These are phyloP conservation scores for Komagataella pastoris DNA, from an alignment of 805 yeast genomes.

Conservation along the genomic window DNA sequence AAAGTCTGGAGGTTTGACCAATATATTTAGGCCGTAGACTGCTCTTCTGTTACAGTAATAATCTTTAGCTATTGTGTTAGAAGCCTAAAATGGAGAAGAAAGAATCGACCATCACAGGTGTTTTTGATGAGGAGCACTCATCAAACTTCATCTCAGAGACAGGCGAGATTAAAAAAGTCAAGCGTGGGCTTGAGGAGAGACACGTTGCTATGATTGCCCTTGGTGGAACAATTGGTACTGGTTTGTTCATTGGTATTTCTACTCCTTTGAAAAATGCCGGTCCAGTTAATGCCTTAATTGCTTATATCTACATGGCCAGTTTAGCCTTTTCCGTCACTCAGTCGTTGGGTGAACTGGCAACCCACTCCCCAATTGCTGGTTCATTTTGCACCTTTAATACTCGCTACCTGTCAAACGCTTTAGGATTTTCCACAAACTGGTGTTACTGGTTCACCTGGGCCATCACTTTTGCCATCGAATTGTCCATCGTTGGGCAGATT, in stretches of 20 bases:
- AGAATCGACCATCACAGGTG: not conserved
- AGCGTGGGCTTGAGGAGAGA: conserved; percentile 48
- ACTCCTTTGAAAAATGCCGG: conserved; percentile 44
- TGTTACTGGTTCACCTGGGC: conserved; percentile 73
- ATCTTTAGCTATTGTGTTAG: not conserved
- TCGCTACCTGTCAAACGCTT: conserved; percentile 53
- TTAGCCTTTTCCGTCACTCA: conserved; percentile 56
- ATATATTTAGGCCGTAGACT: not conserved
- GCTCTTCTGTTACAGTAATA: not conserved
- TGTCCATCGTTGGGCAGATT: conserved; percentile 57
- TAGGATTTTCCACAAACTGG: conserved; percentile 64
- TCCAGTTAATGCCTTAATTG: conserved; percentile 52
- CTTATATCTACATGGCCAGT: conserved; percentile 55
- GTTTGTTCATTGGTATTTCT: conserved; percentile 55
- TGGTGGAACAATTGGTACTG: conserved; percentile 74
- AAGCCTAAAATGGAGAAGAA: not conserved
- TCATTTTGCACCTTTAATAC: conserved; percentile 58
- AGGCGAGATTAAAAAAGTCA: conserved; percentile 18
- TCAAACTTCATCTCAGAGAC: not conserved
- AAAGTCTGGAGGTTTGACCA: not conserved
- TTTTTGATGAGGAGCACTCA: not conserved
- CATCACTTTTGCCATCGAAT: conserved; percentile 60
- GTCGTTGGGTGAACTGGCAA: conserved; percentile 71
- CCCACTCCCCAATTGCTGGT: conserved; percentile 55
- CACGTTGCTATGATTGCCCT: conserved; percentile 66